Evolutionary conservation across 352 stramenopile genomes (phyloP).

Genomic region (Phytophthora foliorum): DNA sequence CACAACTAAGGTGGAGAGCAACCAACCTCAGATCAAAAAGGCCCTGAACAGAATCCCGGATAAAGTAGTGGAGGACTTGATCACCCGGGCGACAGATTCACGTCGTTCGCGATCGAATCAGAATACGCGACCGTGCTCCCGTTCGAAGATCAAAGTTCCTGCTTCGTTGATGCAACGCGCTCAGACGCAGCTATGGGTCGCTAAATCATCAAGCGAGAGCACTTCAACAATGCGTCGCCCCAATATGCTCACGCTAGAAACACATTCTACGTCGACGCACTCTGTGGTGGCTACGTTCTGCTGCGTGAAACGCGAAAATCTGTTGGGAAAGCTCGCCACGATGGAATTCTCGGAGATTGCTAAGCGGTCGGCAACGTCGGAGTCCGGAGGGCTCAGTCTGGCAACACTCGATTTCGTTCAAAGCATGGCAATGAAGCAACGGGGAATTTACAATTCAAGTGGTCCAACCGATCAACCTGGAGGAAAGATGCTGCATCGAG

Average conservation of each 20-base stretch:
- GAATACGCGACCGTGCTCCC: not conserved
- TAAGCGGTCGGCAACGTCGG: slow-evolving; percentile 8
- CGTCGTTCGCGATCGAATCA: not conserved
- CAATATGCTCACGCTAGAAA: not conserved
- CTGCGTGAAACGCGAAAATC: slow-evolving; percentile 33
- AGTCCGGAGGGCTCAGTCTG: slow-evolving; percentile 8
- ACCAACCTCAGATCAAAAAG: not conserved
- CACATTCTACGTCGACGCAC: not conserved
- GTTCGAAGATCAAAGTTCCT: slow-evolving; percentile 10
- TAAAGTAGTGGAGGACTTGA: slow-evolving; percentile 16
- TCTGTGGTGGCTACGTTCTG: slow-evolving; percentile 35
- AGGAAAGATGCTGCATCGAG: slow-evolving; percentile 16
- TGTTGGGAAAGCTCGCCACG: slow-evolving; percentile 41
- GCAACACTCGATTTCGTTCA: slow-evolving; percentile 27
- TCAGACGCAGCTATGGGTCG: slow-evolving; percentile 28
- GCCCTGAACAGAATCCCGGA: slow-evolving; percentile 3
- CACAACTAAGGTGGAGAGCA: not conserved
- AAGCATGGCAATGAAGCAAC: slow-evolving; percentile 16
- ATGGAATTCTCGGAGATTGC: slow-evolving; percentile 10
- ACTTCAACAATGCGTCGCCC: not conserved
- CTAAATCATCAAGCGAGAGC: slow-evolving; percentile 1
- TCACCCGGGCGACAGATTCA: slow-evolving; percentile 7
- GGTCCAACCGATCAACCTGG: not conserved
- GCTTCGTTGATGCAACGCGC: slow-evolving; percentile 27
- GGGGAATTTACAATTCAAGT: slow-evolving; percentile 4